Conservation (phyloP, 2,329 filamentous ascomycete genomes). For the Hypoxylon sp. region DNA sequence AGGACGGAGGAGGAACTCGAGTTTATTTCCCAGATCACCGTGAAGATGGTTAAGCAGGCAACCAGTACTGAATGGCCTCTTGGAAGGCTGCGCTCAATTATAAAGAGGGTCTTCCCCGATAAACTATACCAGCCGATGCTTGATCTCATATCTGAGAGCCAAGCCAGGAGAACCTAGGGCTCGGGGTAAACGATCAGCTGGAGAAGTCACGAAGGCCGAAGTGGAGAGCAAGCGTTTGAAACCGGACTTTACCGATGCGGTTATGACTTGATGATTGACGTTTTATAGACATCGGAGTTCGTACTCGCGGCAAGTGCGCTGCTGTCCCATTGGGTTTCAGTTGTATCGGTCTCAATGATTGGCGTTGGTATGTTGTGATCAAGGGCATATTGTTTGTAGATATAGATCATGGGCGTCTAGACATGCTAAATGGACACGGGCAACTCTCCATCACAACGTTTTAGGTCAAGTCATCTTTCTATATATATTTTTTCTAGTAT, state of each 20-base stretch:
- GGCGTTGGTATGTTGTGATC: not conserved
- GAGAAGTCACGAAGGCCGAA: not conserved
- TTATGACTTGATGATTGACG: not conserved
- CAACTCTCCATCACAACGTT: not conserved
- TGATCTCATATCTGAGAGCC: conserved; percentile 4
- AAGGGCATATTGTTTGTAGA: not conserved
- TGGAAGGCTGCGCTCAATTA: not conserved
- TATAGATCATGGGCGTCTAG: not conserved
- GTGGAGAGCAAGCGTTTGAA: conserved; percentile 15
- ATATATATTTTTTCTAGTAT: conserved; percentile 8
- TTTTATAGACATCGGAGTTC: not conserved
- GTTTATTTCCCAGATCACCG: conserved; percentile 14
- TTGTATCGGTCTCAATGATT: not conserved
- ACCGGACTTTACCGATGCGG: not conserved
- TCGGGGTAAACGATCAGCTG: conserved; percentile 5
- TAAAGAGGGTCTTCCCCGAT: conserved; percentile 9
- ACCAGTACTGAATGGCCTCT: not conserved
- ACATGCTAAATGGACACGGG: not conserved
- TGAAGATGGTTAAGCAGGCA: conserved; percentile 21
- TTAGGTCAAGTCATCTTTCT: conserved; percentile 6
- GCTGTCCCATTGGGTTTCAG: too few relatives aligned
- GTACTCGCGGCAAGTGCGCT: not conserved
- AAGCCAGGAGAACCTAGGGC: not conserved
- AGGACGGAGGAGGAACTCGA: conserved; percentile 7
- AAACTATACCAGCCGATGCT: conserved; percentile 8